Percentiles rank a stretch among this genome's conserved stretches.
Evolutionary conservation across 805 yeast genomes (phyloP).

Genomic region (Dipodascus geniculatus): DNA sequence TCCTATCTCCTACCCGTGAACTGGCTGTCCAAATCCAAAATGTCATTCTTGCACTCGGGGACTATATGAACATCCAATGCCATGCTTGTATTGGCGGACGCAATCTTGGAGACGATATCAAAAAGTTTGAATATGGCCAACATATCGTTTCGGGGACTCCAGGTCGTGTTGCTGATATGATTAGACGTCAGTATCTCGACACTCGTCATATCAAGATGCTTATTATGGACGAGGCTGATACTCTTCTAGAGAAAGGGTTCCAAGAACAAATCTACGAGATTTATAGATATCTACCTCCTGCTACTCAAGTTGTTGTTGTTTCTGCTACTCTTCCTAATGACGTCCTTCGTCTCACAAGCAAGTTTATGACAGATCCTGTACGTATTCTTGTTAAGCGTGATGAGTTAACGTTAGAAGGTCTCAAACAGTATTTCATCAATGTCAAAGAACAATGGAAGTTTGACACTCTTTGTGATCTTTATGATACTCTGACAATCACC

Average conservation of each 20-base stretch:
- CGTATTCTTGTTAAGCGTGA: conserved; percentile 91
- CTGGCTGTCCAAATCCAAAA: conserved; percentile 86
- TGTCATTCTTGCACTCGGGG: conserved; percentile 78
- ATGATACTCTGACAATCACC: conserved; percentile 89
- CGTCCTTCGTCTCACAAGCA: conserved; percentile 82
- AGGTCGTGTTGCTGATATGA: conserved; percentile 87
- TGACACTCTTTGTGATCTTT: conserved; percentile 86
- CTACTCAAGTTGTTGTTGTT: conserved; percentile 85
- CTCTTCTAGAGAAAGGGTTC: conserved; percentile 84
- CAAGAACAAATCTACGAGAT: conserved; percentile 91
- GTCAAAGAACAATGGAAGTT: conserved; percentile 91
- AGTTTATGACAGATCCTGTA: conserved; percentile 88
- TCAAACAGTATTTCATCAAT: conserved; percentile 81
- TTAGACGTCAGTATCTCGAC: conserved; percentile 65
- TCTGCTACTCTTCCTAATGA: conserved; percentile 91
- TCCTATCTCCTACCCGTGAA: conserved; percentile 93
- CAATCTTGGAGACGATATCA: conserved; percentile 67
- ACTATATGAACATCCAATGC: conserved; percentile 72
- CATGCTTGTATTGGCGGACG: conserved; percentile 96
- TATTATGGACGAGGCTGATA: conserved; percentile 95
- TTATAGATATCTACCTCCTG: conserved; percentile 70
- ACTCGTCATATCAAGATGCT: conserved; percentile 77
- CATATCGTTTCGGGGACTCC: conserved; percentile 97
- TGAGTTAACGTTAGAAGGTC: conserved; percentile 87
- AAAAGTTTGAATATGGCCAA: conserved; percentile 63